phyloP scores from a whole-genome alignment of 2,329 filamentous ascomycete genomes.

The Fusarium pininemorale region DNA sequence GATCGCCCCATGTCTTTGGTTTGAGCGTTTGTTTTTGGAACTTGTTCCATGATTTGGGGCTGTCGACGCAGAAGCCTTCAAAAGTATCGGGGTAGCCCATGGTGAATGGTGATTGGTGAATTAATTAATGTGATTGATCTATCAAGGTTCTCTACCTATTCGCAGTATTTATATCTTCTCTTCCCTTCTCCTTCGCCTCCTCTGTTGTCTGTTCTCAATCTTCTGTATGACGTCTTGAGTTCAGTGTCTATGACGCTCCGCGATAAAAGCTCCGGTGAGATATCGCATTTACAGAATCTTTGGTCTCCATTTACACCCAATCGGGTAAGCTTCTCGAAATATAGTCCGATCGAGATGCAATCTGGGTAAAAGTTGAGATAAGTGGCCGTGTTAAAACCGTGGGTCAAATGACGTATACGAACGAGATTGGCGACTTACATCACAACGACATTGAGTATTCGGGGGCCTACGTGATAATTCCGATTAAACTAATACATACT shows the following conservation, averaged over 20 bases:
- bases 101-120: constrained; percentile 32
- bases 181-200: too few relatives aligned
- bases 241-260: constrained; percentile 21
- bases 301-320: not conserved
- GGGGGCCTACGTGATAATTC: not conserved
- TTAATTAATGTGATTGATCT: not conserved
- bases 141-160: constrained; percentile 21
- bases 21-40: constrained; percentile 54
- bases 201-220: not conserved
- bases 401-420: constrained; percentile 18
- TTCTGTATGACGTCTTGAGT: constrained; percentile 14
- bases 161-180: constrained; percentile 15
- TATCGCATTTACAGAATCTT: not conserved
- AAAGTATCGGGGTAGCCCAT: constrained; percentile 59
- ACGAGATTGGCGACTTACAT: constrained; percentile 1
- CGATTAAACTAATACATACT: not conserved
- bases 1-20: constrained; percentile 72
- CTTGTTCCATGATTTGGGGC: constrained; percentile 53
- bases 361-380: constrained; percentile 9
- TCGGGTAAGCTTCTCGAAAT: constrained; percentile 8
- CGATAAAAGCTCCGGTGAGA: not conserved
- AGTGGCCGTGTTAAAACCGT: not conserved
- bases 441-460: not conserved
- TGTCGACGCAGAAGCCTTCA: constrained; percentile 54
- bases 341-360: constrained; percentile 9